Base-by-base conservation (phyloP, 768 basidiomycete genomes). In the Tephrocybe sp. region DNA sequence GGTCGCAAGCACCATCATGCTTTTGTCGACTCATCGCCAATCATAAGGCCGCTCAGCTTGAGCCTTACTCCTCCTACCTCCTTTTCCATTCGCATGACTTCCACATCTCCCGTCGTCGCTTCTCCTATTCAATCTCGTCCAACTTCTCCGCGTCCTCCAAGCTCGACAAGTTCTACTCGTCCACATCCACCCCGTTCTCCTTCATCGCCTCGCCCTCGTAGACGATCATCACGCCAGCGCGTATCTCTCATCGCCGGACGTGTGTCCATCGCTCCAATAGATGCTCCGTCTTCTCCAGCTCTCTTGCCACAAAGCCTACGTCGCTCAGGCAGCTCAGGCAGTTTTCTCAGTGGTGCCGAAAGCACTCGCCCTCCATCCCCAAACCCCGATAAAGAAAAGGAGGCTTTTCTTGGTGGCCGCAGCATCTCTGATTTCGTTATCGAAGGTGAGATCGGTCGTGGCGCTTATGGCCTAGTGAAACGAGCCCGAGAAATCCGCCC, bases 391-490 rank as follows among this genome's bases (percentile, higher is more conserved):
- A 64, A 68, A 51, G 73, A 75, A 48, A 66, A 69, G 47, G 73
- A 75, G 51, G 66, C 71, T 22, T 82, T 76, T 51, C 67, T 72
- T 9, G 87, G 87, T 37, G 79, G 82, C 27, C 79, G 85, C 52
- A 89, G 78, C 53, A 93, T 98, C 53, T 86, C 85, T 5, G 88
- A 93, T 59, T 97, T 89, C 63, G 78, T 86, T 18, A 86, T 97
- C 47, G 83, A 93, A 58, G 79, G 80, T 37, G 93, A 96, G 62
- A 90, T 95, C 21, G 96, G 96, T 12, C 80, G 92, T 49, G 96
- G 95, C 9, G 96, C 96, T 9, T 98, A 98, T 66, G 96, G 96
- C 2, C 75, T 98, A 35, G 96, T 99, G 31, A 94, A 96, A 67
- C 79, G 91, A 47, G 96, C 84, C 1, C 78, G 89, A 54, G 90